These are phyloP conservation scores for Dryas alaskensis DNA, from an alignment of 306 rosid genomes.

Conservation along the genomic window DNA sequence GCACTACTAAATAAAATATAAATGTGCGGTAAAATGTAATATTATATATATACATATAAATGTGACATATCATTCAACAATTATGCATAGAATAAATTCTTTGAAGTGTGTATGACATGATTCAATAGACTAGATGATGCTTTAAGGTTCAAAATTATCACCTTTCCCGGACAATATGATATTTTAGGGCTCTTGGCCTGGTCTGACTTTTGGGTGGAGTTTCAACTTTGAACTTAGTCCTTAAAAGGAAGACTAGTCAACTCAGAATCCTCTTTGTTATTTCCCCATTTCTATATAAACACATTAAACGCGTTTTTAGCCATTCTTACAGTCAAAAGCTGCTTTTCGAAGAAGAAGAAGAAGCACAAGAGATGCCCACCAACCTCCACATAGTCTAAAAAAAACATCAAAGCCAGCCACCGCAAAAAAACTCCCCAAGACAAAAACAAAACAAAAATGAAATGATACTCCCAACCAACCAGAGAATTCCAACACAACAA, in stretches of 20 bases:
- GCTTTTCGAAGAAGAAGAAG: slow-evolving; percentile 33
- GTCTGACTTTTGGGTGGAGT: not conserved
- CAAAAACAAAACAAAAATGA: not conserved
- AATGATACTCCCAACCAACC: slow-evolving; percentile 28
- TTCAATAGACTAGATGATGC: too few relatives aligned
- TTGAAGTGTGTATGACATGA: too few relatives aligned
- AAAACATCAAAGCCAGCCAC: slow-evolving; percentile 1
- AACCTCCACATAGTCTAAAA: slow-evolving; percentile 28
- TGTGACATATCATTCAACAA: too few relatives aligned
- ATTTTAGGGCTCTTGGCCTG: not conserved
- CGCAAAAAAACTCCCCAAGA: not conserved
- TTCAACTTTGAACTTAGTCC: not conserved
- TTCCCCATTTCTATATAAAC: not conserved
- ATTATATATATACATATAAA: too few relatives aligned
- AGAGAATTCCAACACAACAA: not conserved
- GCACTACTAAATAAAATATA: too few relatives aligned
- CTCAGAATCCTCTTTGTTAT: slow-evolving; percentile 19
- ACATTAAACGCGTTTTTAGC: slow-evolving; percentile 51
- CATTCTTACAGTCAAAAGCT: slow-evolving; percentile 47
- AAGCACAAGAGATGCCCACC: slow-evolving; percentile 27
- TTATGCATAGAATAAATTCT: too few relatives aligned
- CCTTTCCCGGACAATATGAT: too few relatives aligned
- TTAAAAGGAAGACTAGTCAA: slow-evolving; percentile 33
- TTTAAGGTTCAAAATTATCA: too few relatives aligned
- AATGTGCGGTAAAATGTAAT: too few relatives aligned